A percentile compares a stretch with the other conserved stretches of the same genome.
Evolutionary conservation across 371 early-diverging fungal genomes (phyloP).

Genomic region (Lichtheimia ramosa): DNA sequence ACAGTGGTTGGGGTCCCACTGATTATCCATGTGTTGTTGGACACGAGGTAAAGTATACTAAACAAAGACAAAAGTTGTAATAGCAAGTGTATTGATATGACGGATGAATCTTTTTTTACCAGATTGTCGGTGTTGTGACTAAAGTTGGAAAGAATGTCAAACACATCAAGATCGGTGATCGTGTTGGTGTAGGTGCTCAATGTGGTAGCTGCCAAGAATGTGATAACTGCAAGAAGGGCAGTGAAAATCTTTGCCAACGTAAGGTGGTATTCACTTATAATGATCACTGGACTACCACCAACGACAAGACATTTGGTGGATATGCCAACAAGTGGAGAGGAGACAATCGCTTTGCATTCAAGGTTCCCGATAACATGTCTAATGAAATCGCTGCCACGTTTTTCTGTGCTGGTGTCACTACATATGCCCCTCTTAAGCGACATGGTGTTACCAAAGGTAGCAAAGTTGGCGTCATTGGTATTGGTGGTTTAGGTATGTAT

Average conservation of each 20-base stretch:
- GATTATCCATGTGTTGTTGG: slow-evolving; percentile 65
- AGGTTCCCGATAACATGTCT: slow-evolving; percentile 57
- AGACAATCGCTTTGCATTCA: slow-evolving; percentile 55
- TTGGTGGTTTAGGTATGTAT: slow-evolving; percentile 35
- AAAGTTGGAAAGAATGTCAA: slow-evolving; percentile 53
- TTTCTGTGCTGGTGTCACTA: slow-evolving; percentile 58
- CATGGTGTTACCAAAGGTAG: slow-evolving; percentile 45
- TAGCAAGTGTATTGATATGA: background rate
- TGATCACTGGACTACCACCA: slow-evolving; percentile 48
- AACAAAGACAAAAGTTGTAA: background rate
- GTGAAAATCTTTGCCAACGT: slow-evolving; percentile 23
- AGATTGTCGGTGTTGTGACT: slow-evolving; percentile 58
- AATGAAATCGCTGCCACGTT: slow-evolving; percentile 58
- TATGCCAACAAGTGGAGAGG: slow-evolving; percentile 69
- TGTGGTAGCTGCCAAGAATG: slow-evolving; percentile 44
- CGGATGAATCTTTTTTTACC: background rate
- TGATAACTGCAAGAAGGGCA: slow-evolving; percentile 21
- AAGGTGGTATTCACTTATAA: slow-evolving; percentile 25
- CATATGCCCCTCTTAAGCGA: slow-evolving; percentile 59
- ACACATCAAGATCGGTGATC: slow-evolving; percentile 61
- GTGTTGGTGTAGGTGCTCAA: slow-evolving; percentile 74
- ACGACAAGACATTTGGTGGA: slow-evolving; percentile 64
- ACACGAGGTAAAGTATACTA: slow-evolving; percentile 23
- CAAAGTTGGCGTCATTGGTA: slow-evolving; percentile 68
- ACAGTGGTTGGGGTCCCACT: slow-evolving; percentile 16